Evolutionary conservation across 2,329 filamentous ascomycete genomes (phyloP), one percentile per base, ranked within the genome.

Genomic region (Juglanconis juglandina): DNA sequence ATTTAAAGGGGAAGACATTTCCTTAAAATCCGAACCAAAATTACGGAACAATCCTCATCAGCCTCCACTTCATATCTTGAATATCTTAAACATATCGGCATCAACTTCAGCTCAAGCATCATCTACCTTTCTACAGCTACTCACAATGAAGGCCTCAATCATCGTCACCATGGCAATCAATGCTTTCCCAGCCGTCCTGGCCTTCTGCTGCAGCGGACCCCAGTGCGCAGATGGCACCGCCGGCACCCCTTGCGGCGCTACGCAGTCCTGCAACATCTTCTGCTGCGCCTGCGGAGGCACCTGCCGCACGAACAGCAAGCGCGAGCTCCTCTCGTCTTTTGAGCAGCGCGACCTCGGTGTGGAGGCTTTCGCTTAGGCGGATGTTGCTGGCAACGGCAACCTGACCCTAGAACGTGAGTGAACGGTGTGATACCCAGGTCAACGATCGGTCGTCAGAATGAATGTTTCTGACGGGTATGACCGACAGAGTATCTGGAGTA

Each of bases 201-300:
- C 49, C 49, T 48, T 59, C 49, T 59, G 56, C 49, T 59, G 56
- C 32, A 32, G 30, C 39, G 37, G 24, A 9, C 13, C 39, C 17
- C 11, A 47, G 10, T 59, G 56, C 49, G 49, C 49, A 41, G 56
- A 59, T 34, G 56, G 56, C 49, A 59, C 56, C 32, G 6, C 13
- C 3, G 56, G 37, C 56, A 59, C 56, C 5, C 56, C 56, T 14
- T 59, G 56, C 56, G 54, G 56, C 33, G 56, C 56, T 14, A 59
- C 56, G 24, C 14, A 33, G 37, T 24, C 11, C 3, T 59, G 56
- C 50, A 53, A 59, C 50, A 47, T 59, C 50, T 59, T 59, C 34
- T 59, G 56, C 41, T 59, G 56, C 33, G 39, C 37, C 24, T 59
- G 56, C 42, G 49, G 39, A 24, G 56, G 56, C 14, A 13, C 14